These are phyloP conservation scores for Alternaria longipes DNA, from an alignment of 2,329 filamentous ascomycete species.

Conservation along the genomic window DNA sequence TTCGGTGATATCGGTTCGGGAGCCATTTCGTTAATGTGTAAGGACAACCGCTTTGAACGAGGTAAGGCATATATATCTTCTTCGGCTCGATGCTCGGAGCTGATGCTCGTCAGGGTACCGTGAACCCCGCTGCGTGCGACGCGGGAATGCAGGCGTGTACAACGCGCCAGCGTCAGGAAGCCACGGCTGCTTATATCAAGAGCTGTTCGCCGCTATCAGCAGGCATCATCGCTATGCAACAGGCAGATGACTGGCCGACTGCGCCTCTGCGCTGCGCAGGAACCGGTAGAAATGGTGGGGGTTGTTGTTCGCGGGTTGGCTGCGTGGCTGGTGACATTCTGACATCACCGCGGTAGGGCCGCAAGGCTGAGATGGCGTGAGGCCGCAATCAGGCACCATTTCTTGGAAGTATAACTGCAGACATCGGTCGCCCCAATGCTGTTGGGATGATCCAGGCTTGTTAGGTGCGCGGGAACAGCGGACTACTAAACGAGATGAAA, in stretches of 20 bases:
- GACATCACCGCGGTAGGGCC: conserved; percentile 30
- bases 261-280: conserved; percentile 36
- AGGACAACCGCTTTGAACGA: conserved; percentile 6
- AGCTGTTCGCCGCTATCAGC: conserved; percentile 20
- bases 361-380: conserved; percentile 25
- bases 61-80: conserved; percentile 20
- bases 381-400: conserved; percentile 27
- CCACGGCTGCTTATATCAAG: conserved; percentile 22
- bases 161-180: conserved; percentile 16
- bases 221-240: conserved; percentile 22
- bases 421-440: not conserved
- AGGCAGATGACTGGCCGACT: conserved; percentile 36
- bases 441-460: not conserved
- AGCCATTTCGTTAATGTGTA: conserved; percentile 36
- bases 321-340: conserved; percentile 21
- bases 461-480: not conserved
- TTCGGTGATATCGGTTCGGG: conserved; percentile 35
- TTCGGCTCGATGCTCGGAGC: conserved; percentile 28
- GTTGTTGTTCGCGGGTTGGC: conserved; percentile 23
- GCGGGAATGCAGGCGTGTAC: conserved; percentile 18
- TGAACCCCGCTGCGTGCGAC: conserved; percentile 30
- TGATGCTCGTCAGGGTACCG: conserved; percentile 29
- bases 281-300: conserved; percentile 22
- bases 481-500: not conserved
- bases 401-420: conserved; percentile 1